Base-by-base conservation (phyloP, 345 rosid species). In the Luvunga scandens region DNA sequence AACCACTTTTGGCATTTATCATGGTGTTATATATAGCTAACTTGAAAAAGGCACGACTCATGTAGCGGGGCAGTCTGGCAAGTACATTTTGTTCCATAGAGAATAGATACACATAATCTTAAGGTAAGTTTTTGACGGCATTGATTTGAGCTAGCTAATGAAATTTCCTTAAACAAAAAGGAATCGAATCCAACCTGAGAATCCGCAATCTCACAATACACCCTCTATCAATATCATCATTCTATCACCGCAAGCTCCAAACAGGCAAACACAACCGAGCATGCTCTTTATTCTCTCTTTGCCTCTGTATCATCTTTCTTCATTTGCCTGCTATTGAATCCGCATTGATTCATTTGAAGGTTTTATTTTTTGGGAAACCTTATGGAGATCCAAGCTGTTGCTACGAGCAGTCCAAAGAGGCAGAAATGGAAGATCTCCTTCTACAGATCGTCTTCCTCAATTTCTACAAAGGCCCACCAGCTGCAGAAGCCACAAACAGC, bases 341-440 rank as follows among this genome's bases (percentile, higher is more conserved):
- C 50, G 18, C 19, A 6, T 16, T 50, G 19, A 18, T 50, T 50
- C 19, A 50, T 16, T 53, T 53, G 45, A 19, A 19, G 24, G 34
- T 2, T 9, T 7, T 14, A 0, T 13, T 33, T 21, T 39, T 33
- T 33, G 45, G 21, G 8, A 39, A 9, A 6, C 72, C n/a, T 14
- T 14, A 90, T 91, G 93, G 91, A 86, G 85, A 80, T 87, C 73
- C 85, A 82, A 69, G 63, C 65, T 0, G 56, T 21, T 28, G 73
- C 27, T 73, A 83, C 79, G 7, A 39, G 8, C 39, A 13, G 69
- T 65, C 69, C 74, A 1, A 87, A 83, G 57, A 53, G 22, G 67
- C 86, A 79, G 1, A 90, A 78, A 80, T 90, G 93, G 94, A 89
- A 82, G 77, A 79, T 88, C 72, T 86, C 90, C 4, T 77, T 88